phyloP scores from a whole-genome alignment of 495 filamentous ascomycete genomes.

The Neurospora sp. region DNA sequence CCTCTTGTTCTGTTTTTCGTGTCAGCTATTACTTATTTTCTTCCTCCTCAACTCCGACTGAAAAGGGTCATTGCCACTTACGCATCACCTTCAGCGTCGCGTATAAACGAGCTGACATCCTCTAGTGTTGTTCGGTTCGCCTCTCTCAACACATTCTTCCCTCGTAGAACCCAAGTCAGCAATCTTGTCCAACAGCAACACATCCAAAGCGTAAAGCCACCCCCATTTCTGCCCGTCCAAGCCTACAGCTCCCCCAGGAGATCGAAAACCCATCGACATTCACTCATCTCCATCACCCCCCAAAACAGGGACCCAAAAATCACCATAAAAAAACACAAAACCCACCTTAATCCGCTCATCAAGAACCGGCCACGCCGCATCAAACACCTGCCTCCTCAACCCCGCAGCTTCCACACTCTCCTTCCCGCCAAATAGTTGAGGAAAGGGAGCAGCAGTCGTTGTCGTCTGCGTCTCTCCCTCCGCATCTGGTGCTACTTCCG shows the following conservation, averaged over 20 bases:
- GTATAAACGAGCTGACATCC: slow-evolving; percentile 58
- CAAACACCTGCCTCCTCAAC: slow-evolving; percentile 52
- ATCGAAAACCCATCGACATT: not conserved
- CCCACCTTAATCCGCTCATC: slow-evolving; percentile 59
- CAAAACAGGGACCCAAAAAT: not conserved
- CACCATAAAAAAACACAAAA: not conserved
- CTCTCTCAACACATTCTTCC: slow-evolving; percentile 45
- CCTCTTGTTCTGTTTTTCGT: not conserved
- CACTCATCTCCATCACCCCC: not conserved
- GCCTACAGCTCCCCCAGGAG: not conserved
- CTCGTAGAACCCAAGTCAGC: slow-evolving; percentile 19
- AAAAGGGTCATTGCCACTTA: not conserved
- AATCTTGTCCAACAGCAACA: not conserved
- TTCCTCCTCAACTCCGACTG: too few relatives aligned
- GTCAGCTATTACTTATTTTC: too few relatives aligned
- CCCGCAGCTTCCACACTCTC: slow-evolving; percentile 44
- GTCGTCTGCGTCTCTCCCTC: not conserved
- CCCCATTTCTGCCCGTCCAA: not conserved
- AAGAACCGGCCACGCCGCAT: slow-evolving; percentile 56
- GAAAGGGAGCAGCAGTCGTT: slow-evolving; percentile 32
- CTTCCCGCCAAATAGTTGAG: slow-evolving; percentile 51
- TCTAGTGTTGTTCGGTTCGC: slow-evolving; percentile 51
- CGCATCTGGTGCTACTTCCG: not conserved
- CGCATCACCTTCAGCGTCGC: slow-evolving; percentile 29
- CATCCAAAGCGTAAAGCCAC: not conserved